phyloP scores from a whole-genome alignment of 768 basidiomycete genomes.

The Collybia mongolica region DNA sequence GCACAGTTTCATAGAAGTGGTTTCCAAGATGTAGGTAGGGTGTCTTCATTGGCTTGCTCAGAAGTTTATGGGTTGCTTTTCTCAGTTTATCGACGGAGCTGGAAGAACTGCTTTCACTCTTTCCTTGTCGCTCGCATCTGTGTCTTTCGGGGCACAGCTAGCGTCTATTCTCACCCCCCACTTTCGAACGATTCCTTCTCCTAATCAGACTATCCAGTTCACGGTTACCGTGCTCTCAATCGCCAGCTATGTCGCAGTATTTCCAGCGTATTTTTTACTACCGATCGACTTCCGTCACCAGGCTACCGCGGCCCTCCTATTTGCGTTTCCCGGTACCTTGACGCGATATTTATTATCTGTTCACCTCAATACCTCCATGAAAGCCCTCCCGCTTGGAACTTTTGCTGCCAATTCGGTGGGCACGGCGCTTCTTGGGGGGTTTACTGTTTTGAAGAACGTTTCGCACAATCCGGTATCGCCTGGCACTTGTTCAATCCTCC shows the following conservation, averaged over 20 bases:
- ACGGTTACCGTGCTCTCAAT: conserved; percentile 53
- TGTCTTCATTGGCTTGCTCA: background rate
- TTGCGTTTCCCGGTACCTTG: conserved; percentile 87
- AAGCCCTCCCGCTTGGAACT: conserved; percentile 75
- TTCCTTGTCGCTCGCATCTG: conserved; percentile 69
- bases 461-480: conserved; percentile 39
- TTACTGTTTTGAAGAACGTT: conserved; percentile 64
- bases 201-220: conserved; percentile 45
- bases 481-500: conserved; percentile 67
- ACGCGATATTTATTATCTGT: conserved; percentile 79
- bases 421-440: conserved; percentile 77
- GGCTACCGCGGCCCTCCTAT: conserved; percentile 84
- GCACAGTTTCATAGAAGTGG: conserved; percentile 54
- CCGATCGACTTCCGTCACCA: conserved; percentile 67
- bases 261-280: conserved; percentile 78
- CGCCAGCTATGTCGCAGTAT: conserved; percentile 70
- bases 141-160: conserved; percentile 72
- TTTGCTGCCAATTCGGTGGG: conserved; percentile 73
- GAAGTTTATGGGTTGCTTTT: conserved; percentile 1
- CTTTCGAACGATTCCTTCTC: conserved; percentile 41
- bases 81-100: conserved; percentile 84
- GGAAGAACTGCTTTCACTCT: conserved; percentile 80
- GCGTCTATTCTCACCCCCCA: conserved; percentile 39
- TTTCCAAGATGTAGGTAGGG: conserved; percentile 63
- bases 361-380: conserved; percentile 62